Conservation (phyloP, 306 rosid species). For the Prunus padus region DNA sequence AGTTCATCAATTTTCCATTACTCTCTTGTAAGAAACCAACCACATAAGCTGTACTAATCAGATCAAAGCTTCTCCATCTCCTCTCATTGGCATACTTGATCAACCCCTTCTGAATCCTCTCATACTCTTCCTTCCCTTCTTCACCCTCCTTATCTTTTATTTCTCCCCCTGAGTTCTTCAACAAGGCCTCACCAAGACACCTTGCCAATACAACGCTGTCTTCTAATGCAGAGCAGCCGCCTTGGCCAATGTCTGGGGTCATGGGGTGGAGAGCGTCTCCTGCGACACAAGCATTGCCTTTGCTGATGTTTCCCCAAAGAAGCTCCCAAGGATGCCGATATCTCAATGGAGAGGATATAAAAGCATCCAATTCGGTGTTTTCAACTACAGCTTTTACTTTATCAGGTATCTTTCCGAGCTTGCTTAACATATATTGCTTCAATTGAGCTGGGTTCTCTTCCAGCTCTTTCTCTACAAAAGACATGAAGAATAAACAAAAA, state of each 20-base stretch:
- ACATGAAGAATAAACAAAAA: neutral
- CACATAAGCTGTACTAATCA: conserved; percentile 38
- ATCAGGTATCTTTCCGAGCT: conserved; percentile 48
- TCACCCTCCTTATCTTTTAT: neutral
- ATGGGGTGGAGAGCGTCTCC: conserved; percentile 88
- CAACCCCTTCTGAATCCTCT: conserved; percentile 47
- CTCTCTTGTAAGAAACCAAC: conserved; percentile 45
- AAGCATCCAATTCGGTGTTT: conserved; percentile 33
- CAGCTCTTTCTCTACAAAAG: conserved; percentile 40
- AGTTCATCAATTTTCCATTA: conserved; percentile 30
- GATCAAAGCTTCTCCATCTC: conserved; percentile 65
- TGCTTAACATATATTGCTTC: conserved; percentile 48
- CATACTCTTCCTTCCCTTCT: conserved; percentile 30
- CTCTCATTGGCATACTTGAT: conserved; percentile 58
- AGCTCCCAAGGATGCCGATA: conserved; percentile 72
- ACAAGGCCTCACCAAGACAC: conserved; percentile 52
- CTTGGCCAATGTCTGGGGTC: conserved; percentile 82
- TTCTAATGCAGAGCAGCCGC: conserved; percentile 70
- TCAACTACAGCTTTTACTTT: conserved; percentile 37
- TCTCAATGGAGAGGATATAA: conserved; percentile 39
- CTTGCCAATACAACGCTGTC: conserved; percentile 68
- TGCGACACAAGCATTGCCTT: conserved; percentile 64
- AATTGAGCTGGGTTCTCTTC: conserved; percentile 34
- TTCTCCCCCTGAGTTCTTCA: conserved; percentile 1
- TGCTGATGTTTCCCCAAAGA: conserved; percentile 50